These are phyloP conservation scores for Schizosaccharomyces japonicus DNA, from an alignment of 805 yeast species.

Conservation along the genomic window DNA sequence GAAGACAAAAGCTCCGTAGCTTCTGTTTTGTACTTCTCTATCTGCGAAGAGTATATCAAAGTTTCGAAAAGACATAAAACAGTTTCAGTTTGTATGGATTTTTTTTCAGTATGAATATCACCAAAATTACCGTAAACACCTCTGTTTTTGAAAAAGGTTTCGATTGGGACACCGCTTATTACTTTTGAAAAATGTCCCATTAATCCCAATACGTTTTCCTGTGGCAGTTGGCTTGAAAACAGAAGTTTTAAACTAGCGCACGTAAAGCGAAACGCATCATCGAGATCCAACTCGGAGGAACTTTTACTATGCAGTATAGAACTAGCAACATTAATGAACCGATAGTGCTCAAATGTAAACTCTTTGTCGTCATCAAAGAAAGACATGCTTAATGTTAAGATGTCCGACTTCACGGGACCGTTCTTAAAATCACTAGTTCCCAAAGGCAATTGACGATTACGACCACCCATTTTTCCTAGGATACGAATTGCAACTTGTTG, in stretches of 20 bases:
- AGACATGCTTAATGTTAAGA: background rate
- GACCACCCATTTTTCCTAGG: constrained; percentile 85
- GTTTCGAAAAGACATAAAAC: background rate
- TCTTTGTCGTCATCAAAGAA: background rate
- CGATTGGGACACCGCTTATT: too few relatives aligned
- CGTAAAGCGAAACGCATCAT: background rate
- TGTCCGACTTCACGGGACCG: background rate
- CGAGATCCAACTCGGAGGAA: background rate
- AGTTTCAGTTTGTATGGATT: background rate
- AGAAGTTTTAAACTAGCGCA: background rate
- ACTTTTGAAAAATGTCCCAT: too few relatives aligned
- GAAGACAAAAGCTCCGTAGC: background rate
- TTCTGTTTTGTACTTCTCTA: background rate
- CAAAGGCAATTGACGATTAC: constrained; percentile 68
- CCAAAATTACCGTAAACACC: background rate
- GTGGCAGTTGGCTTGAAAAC: background rate
- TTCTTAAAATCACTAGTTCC: constrained; percentile 41
- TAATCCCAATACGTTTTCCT: background rate
- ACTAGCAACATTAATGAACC: background rate
- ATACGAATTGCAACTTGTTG: constrained; percentile 86
- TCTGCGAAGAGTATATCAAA: background rate
- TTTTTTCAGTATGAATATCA: background rate
- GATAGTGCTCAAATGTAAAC: background rate
- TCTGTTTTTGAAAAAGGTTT: too few relatives aligned
- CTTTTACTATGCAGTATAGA: background rate